Evolutionary conservation across 768 basidiomycete species (phyloP).

Genomic region (Boletus rufocinnamomeus): DNA sequence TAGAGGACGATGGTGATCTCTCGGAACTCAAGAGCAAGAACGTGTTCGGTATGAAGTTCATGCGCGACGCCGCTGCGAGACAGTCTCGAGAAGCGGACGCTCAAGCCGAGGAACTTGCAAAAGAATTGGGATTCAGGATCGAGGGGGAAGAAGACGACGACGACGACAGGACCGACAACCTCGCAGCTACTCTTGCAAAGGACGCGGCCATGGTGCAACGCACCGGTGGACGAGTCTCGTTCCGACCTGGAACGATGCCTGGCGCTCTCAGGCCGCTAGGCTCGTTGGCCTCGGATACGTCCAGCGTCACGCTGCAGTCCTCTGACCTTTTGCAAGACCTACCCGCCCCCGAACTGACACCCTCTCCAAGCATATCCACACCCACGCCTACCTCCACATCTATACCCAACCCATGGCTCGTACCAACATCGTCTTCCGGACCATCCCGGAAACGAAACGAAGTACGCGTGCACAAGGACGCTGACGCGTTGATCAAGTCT

Average conservation of each 20-base stretch:
- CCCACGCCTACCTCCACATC: constrained; percentile 14
- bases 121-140: constrained; percentile 58
- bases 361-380: constrained; percentile 19
- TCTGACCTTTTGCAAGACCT: constrained; percentile 47
- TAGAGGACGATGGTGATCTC: constrained; percentile 35
- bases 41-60: constrained; percentile 96
- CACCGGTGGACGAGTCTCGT: constrained; percentile 67
- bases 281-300: constrained; percentile 54
- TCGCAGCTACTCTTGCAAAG: constrained; percentile 33
- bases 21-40: constrained; percentile 52
- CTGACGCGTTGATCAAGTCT: constrained; percentile 60
- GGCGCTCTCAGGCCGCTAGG: constrained; percentile 25
- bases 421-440: constrained; percentile 42
- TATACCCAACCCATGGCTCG: constrained; percentile 82
- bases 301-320: constrained; percentile 69
- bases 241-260: constrained; percentile 50
- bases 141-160: constrained; percentile 24
- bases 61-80: constrained; percentile 87
- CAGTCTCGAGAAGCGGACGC: constrained; percentile 56
- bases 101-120: constrained; percentile 70
- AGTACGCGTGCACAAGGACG: constrained; percentile 68
- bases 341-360: constrained; percentile 9
- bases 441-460: constrained; percentile 72
- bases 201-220: constrained; percentile 48
- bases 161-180: constrained; percentile 31